These are phyloP conservation scores for Mucor mucedo DNA, from an alignment of 371 early-diverging fungal species.

Conservation along the genomic window DNA sequence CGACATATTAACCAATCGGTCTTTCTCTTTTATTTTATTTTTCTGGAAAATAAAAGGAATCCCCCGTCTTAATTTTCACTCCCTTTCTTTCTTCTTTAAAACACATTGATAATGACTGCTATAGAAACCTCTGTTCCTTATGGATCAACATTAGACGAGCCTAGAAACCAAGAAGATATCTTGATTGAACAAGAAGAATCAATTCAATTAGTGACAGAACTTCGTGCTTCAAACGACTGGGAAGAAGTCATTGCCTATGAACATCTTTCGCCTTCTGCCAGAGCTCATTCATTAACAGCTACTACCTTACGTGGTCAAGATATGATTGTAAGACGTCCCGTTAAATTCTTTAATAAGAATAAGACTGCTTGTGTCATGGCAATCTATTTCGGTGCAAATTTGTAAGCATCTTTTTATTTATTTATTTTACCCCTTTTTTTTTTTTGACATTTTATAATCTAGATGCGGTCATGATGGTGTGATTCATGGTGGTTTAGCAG, in stretches of 20 bases:
- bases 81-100: neutral
- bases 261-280: conserved; percentile 40
- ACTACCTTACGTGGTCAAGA: conserved; percentile 56
- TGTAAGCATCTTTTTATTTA: conserved; percentile 39
- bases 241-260: conserved; percentile 50
- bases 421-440: neutral
- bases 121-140: conserved; percentile 12
- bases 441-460: conserved; percentile 2
- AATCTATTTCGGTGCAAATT: conserved; percentile 41
- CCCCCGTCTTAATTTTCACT: neutral
- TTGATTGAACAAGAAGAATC: conserved; percentile 34
- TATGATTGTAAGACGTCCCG: conserved; percentile 47
- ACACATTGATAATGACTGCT: conserved; percentile 14
- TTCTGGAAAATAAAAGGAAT: neutral
- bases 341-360: conserved; percentile 50
- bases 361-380: conserved; percentile 48
- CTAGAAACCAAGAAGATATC: conserved; percentile 10
- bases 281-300: conserved; percentile 56
- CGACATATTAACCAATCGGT: too few species aligned
- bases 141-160: conserved; percentile 8
- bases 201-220: conserved; percentile 28
- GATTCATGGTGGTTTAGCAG: conserved; percentile 79
- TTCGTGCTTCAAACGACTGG: conserved; percentile 39
- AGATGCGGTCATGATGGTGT: conserved; percentile 76
- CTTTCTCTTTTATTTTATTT: too few species aligned